phyloP scores from a whole-genome alignment of 257 asterid genomes.

The Solanum chmielewskii region DNA sequence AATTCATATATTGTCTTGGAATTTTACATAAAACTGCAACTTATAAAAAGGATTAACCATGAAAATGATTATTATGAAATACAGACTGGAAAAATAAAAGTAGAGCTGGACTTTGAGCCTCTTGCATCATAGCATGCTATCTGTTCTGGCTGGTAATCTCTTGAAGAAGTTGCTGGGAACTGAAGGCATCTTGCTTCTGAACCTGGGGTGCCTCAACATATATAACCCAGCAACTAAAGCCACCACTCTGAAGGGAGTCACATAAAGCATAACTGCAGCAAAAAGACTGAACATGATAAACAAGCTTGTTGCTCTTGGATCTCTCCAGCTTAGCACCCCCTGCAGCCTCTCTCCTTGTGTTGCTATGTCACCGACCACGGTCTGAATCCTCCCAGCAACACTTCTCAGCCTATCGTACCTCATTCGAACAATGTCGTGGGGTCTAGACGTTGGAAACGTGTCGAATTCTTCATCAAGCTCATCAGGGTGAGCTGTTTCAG shows the following conservation, averaged over 20 bases:
- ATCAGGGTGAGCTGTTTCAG: slow-evolving; percentile 52
- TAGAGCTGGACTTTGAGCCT: neutral
- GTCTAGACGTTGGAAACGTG: slow-evolving; percentile 47
- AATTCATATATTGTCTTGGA: neutral
- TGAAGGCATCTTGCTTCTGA: slow-evolving; percentile 55
- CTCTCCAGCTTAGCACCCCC: slow-evolving; percentile 63
- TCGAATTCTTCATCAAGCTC: slow-evolving; percentile 77
- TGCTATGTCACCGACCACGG: slow-evolving; percentile 63
- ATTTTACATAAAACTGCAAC: neutral
- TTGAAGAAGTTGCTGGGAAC: slow-evolving; percentile 63
- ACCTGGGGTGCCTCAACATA: slow-evolving; percentile 60
- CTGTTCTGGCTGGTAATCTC: slow-evolving; percentile 56
- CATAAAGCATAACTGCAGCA: slow-evolving; percentile 47
- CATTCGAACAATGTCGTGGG: slow-evolving; percentile 36
- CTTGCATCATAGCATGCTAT: slow-evolving; percentile 48
- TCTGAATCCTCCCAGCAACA: slow-evolving; percentile 70
- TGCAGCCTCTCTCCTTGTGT: slow-evolving; percentile 71
- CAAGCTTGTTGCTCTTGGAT: slow-evolving; percentile 64
- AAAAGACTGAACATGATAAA: slow-evolving; percentile 45
- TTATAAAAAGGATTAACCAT: neutral
- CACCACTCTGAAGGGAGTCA: slow-evolving; percentile 40
- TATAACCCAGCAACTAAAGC: slow-evolving; percentile 40
- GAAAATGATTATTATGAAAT: neutral
- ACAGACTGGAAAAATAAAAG: neutral
- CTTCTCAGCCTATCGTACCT: slow-evolving; percentile 70